Base-by-base conservation (phyloP, 2,329 filamentous ascomycete genomes). In the Zymoseptoria tritici region DNA sequence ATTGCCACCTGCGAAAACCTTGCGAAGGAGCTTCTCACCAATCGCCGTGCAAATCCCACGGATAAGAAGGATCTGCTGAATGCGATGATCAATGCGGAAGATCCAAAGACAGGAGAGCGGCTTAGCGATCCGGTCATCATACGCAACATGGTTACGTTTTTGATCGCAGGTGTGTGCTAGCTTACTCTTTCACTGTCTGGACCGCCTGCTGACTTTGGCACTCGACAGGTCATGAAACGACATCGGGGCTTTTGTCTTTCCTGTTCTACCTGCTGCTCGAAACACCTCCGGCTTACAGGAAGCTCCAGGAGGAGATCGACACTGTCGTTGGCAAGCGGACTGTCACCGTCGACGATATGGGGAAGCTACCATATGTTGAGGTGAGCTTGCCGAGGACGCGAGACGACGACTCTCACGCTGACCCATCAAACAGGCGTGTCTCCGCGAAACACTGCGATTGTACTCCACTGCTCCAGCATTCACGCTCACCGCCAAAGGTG, bases 301-400 rank as follows among this genome's bases (percentile, higher is more conserved):
- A 83, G 62, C 85, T 85, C 0, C 86, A 87, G 63, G 72, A 84
- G 60, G 88, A 91, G 68, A 84, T 91, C 5, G 87, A 91, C 67
- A 67, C 74, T 0, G 84, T 90, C 1, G 72, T 88, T 52, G 86
- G 86, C 1, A 78, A 76, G 26, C 79, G 79, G 0, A 77, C 80
- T 16, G 79, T 90, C 54, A 79, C 74, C 4, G 76, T 84, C 8
- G 81, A 87, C 1, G 85, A 89, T 65, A 73, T 90, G 57, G 76
- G 78, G 20, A 83, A 85, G 66, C 77, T 91, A 2, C 80, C 81
- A 0, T 92, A 90, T 66, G 36, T 42, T 16, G 36, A 42, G 36
- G 36, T 42, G 36, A 42, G 36, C 36, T 42, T 42, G 3, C 36
- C 4, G 36, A 42, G 11, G 36, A 16, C 2, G 36, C 11, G 11